Evolutionary conservation across 495 filamentous ascomycete genomes (phyloP).

Genomic region (Tuber umbilicatum): DNA sequence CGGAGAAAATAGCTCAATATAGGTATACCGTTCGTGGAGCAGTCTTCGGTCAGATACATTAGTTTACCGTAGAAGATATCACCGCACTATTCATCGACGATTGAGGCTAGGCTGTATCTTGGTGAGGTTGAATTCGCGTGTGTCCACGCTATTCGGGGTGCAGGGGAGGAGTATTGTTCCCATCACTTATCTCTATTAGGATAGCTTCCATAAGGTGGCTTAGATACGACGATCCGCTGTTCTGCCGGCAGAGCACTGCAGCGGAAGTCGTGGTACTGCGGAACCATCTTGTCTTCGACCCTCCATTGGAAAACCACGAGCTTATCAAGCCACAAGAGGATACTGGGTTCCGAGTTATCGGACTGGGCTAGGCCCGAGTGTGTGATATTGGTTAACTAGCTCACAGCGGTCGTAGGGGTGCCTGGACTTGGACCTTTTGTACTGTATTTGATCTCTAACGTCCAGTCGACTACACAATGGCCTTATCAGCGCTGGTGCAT

Average conservation of each 20-base stretch:
- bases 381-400: not conserved
- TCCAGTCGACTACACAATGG: not conserved
- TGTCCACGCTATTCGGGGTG: no score
- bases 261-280: not conserved
- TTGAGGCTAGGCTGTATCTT: not conserved
- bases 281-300: not conserved
- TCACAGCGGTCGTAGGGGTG: not conserved
- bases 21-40: not conserved
- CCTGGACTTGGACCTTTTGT: not conserved
- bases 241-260: not conserved
- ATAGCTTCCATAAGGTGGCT: not conserved
- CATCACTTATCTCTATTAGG: not conserved
- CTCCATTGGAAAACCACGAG: not conserved
- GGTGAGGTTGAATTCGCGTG: not conserved
- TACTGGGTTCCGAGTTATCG: not conserved
- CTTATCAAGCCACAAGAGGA: not conserved
- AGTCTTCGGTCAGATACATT: not conserved
- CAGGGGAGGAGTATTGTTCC: not conserved
- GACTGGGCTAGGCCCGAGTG: not conserved
- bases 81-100: not conserved
- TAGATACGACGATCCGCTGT: not conserved
- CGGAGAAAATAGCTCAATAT: slow-evolving; percentile 1
- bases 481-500: not conserved
- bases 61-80: not conserved
- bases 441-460: not conserved